Evolutionary conservation across 495 filamentous ascomycete genomes (phyloP).

Genomic region (Lasiosphaeris hirsuta): DNA sequence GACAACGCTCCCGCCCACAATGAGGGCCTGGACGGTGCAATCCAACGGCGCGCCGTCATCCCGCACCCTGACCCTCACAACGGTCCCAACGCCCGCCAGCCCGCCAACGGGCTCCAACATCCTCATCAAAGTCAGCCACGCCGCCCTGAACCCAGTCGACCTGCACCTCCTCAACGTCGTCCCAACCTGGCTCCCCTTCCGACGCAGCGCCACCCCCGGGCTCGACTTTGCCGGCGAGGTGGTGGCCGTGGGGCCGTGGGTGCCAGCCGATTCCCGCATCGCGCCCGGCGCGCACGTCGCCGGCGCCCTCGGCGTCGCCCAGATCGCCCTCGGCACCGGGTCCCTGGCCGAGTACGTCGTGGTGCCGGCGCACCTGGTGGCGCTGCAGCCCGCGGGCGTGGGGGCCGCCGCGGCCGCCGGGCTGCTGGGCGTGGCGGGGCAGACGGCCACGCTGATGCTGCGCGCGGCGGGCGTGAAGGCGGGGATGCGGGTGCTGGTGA

Average conservation of each 20-base stretch:
- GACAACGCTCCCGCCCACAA: conserved; percentile 15
- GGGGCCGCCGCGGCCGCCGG: conserved; percentile 28
- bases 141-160: conserved; percentile 42
- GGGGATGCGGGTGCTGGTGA: conserved; percentile 34
- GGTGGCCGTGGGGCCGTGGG: conserved; percentile 22
- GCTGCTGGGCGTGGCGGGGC: conserved; percentile 34
- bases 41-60: conserved; percentile 17
- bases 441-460: conserved; percentile 24
- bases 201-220: conserved; percentile 30
- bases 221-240: conserved; percentile 43
- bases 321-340: conserved; percentile 29
- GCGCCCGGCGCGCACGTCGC: conserved; percentile 26
- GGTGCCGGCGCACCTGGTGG: conserved; percentile 21
- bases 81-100: conserved; percentile 8
- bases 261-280: background rate
- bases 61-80: conserved; percentile 6
- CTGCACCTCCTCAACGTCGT: conserved; percentile 31
- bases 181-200: conserved; percentile 33
- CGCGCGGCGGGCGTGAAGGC: conserved; percentile 16
- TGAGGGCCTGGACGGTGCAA: conserved; percentile 19
- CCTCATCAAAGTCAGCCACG: conserved; percentile 38
- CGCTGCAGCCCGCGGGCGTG: conserved; percentile 19
- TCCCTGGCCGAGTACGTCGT: conserved; percentile 38
- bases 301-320: conserved; percentile 27
- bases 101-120: conserved; percentile 17